These are phyloP conservation scores for Russula compacta DNA, from an alignment of 768 basidiomycete genomes.

Conservation along the genomic window DNA sequence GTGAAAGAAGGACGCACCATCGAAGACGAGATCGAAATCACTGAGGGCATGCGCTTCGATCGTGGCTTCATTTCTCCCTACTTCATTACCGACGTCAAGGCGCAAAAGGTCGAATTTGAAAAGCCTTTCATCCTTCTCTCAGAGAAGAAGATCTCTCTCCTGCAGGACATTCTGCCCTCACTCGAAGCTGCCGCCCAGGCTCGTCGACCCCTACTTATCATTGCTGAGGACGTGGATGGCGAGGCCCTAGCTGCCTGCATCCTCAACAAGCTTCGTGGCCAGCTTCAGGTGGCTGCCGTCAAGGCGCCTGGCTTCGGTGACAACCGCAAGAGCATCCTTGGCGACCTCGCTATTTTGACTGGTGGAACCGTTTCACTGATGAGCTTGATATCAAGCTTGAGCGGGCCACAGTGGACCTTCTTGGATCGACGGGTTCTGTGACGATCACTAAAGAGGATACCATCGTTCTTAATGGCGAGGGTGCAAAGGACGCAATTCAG, in stretches of 20 bases:
- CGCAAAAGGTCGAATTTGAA: constrained; percentile 93
- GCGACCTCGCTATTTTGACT: constrained; percentile 93
- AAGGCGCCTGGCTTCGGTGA: constrained; percentile 99
- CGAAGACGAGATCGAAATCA: constrained; percentile 98
- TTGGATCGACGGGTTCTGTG: constrained; percentile 84
- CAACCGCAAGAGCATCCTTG: constrained; percentile 97
- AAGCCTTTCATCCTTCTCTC: constrained; percentile 89
- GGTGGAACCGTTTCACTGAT: constrained; percentile 97
- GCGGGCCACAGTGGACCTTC: constrained; percentile 76
- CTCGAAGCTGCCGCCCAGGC: constrained; percentile 74
- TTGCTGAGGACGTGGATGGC: constrained; percentile 96
- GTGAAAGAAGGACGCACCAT: constrained; percentile 98
- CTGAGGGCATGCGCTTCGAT: constrained; percentile 99
- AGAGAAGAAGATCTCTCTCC: constrained; percentile 95
- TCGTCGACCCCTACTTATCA: constrained; percentile 88
- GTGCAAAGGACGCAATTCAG: constrained; percentile 81
- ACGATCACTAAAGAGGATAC: constrained; percentile 98
- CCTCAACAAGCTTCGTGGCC: constrained; percentile 98
- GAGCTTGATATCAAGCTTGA: constrained; percentile 94
- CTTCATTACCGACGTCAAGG: constrained; percentile 97
- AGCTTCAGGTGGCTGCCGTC: constrained; percentile 87
- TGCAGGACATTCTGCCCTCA: constrained; percentile 92
- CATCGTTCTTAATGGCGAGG: constrained; percentile 89
- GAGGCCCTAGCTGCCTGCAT: constrained; percentile 97
- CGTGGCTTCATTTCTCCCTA: constrained; percentile 97